Evolutionary conservation across 768 basidiomycete genomes (phyloP).

Genomic region (Xerocomus brunneocitrinus): DNA sequence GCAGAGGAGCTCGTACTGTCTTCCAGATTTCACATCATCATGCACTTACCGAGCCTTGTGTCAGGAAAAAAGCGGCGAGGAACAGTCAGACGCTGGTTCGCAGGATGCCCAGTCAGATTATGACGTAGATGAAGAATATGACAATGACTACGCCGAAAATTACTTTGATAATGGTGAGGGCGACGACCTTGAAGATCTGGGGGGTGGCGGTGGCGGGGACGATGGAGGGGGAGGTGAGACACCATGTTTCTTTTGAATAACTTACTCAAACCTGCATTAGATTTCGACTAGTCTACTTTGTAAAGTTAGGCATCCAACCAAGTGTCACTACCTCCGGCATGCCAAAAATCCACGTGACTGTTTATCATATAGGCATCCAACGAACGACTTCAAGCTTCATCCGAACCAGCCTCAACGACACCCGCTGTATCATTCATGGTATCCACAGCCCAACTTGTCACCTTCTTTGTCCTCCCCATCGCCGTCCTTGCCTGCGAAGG

Average conservation of each 20-base stretch:
- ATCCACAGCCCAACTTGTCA: constrained; percentile 15
- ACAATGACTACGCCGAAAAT: constrained; percentile 87
- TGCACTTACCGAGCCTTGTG: neutral
- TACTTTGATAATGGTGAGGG: constrained; percentile 89
- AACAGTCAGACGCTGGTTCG: constrained; percentile 63
- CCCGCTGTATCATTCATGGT: constrained; percentile 19
- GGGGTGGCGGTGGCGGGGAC: constrained; percentile 61
- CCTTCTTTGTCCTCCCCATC: constrained; percentile 31
- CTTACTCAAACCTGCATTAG: constrained; percentile 5
- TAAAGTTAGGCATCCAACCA: neutral
- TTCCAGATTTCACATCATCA: neutral
- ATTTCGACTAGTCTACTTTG: constrained; percentile 24
- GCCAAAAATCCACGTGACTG: constrained; percentile 21
- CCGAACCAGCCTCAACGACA: neutral
- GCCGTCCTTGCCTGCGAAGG: constrained; percentile 61
- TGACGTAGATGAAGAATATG: constrained; percentile 86
- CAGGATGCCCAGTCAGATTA: constrained; percentile 69
- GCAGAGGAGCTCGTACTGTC: constrained; percentile 51
- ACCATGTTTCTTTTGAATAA: neutral
- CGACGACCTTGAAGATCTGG: constrained; percentile 75
- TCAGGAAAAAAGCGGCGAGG: constrained; percentile 69
- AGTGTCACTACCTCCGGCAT: neutral
- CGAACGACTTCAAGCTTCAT: neutral
- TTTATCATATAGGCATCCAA: neutral
- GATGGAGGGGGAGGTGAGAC: constrained; percentile 55